Conservation (phyloP, 2,329 filamentous ascomycete genomes). For the Pseudogymnoascus sp. region DNA sequence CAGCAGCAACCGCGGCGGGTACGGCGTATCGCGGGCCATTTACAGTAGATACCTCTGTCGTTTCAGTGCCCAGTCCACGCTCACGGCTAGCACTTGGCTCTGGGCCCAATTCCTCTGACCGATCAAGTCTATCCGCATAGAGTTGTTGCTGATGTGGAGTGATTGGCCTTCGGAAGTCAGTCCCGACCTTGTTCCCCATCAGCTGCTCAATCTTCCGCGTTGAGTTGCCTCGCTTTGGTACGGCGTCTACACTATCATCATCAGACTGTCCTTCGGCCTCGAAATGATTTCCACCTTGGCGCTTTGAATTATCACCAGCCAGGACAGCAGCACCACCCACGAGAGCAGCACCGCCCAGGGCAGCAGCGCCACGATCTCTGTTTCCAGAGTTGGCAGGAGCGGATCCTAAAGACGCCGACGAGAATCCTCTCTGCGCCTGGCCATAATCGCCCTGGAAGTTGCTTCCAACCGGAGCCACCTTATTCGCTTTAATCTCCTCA, state of each 20-base stretch:
- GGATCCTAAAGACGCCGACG: not conserved
- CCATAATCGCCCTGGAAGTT: not conserved
- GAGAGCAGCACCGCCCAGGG: too few relatives aligned
- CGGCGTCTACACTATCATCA: conserved; percentile 15
- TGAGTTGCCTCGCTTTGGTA: conserved; percentile 23
- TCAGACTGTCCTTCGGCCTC: not conserved
- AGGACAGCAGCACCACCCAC: not conserved
- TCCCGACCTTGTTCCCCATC: conserved; percentile 15
- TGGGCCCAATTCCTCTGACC: not conserved
- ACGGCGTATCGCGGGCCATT: conserved; percentile 21
- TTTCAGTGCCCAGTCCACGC: not conserved
- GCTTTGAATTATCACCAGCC: not conserved
- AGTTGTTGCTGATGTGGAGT: not conserved
- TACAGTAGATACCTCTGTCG: conserved; percentile 18
- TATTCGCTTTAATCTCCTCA: not conserved
- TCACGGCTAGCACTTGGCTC: not conserved
- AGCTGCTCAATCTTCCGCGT: conserved; percentile 26
- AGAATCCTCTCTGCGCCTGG: not conserved
- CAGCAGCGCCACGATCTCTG: not conserved
- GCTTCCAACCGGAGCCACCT: not conserved
- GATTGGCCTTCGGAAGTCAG: not conserved
- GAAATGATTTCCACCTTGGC: not conserved
- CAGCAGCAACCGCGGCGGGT: conserved; percentile 16
- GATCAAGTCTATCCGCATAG: not conserved
- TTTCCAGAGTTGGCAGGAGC: not conserved